Evolutionary conservation across 306 rosid genomes (phyloP).

Genomic region (Lotus japonicus): DNA sequence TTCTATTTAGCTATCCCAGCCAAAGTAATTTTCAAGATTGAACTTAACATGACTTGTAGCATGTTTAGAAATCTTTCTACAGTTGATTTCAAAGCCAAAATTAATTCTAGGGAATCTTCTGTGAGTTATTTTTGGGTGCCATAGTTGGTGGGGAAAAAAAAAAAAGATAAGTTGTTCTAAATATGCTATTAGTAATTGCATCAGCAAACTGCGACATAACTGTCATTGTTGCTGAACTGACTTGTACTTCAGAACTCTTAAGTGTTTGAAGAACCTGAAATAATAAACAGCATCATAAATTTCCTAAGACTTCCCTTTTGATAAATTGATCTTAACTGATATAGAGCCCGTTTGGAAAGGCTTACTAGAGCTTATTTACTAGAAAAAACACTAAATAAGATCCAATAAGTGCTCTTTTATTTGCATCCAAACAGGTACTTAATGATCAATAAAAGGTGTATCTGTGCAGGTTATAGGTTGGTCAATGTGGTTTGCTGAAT

Average conservation of each 20-base stretch:
- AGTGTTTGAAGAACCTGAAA: background rate
- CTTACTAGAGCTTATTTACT: too few relatives aligned
- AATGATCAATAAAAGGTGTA: background rate
- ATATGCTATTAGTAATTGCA: background rate
- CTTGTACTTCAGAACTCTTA: background rate
- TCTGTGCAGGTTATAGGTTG: constrained; percentile 76
- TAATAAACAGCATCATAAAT: background rate
- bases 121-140: too few relatives aligned
- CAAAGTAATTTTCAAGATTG: background rate
- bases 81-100: too few relatives aligned
- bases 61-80: too few relatives aligned
- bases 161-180: too few relatives aligned
- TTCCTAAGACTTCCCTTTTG: background rate
- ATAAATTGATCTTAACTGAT: too few relatives aligned
- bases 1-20: background rate
- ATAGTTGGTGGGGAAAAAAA: too few relatives aligned
- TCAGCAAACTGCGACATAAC: background rate
- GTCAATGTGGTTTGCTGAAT: constrained; percentile 96
- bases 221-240: background rate
- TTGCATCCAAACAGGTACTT: too few relatives aligned
- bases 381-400: too few relatives aligned
- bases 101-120: too few relatives aligned
- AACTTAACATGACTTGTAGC: background rate
- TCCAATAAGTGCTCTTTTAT: too few relatives aligned
- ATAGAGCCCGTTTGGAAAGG: too few relatives aligned